Percentiles rank a stretch among this genome's conserved stretches.
These are phyloP conservation scores for Pholiota conissans DNA, from an alignment of 768 basidiomycete species.

Conservation along the genomic window DNA sequence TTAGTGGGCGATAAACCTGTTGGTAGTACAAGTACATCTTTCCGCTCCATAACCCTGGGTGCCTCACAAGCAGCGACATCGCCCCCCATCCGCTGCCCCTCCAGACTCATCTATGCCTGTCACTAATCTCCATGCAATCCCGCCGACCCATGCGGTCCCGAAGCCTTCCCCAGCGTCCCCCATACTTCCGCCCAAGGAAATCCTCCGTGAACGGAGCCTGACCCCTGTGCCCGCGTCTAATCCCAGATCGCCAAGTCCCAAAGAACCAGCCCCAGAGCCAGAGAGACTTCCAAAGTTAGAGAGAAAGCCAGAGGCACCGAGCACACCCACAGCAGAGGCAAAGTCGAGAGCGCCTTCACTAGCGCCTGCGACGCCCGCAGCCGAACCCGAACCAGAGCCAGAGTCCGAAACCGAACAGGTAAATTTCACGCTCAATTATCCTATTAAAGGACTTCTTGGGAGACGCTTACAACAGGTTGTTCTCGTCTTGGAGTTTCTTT, in stretches of 20 bases:
- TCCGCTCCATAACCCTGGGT: slow-evolving; percentile 4
- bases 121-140: slow-evolving; percentile 16
- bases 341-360: background rate
- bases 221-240: slow-evolving; percentile 7
- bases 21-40: slow-evolving; percentile 3
- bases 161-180: slow-evolving; percentile 16
- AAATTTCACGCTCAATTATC: background rate
- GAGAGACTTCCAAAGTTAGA: background rate
- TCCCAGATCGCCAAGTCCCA: background rate
- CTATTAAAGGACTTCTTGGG: background rate
- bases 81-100: slow-evolving; percentile 5
- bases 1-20: slow-evolving; percentile 21
- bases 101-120: slow-evolving; percentile 18
- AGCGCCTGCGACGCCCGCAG: background rate
- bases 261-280: background rate
- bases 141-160: slow-evolving; percentile 11
- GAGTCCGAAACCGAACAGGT: slow-evolving; percentile 1
- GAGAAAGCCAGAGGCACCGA: background rate
- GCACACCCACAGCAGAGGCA: too few species aligned
- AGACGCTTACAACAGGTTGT: background rate
- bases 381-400: background rate
- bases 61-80: slow-evolving; percentile 1
- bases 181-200: slow-evolving; percentile 9
- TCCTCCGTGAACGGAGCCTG: slow-evolving; percentile 1
- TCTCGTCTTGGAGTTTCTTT: background rate